Evolutionary conservation across 805 yeast genomes (phyloP).

Genomic region (Ogataea ganodermae): DNA sequence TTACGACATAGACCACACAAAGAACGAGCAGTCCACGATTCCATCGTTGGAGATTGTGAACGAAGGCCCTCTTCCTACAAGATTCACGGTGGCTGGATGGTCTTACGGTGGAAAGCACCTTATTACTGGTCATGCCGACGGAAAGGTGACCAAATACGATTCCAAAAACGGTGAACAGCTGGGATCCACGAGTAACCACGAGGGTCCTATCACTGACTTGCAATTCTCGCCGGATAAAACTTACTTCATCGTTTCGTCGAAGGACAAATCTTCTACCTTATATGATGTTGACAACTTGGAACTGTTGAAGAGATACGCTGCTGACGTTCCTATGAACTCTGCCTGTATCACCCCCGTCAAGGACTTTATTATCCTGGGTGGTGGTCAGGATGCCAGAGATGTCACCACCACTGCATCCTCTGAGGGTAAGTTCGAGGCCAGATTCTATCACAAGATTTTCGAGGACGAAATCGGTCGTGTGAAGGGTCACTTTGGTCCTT

Average conservation of each 20-base stretch:
- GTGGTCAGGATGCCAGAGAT: constrained; percentile 99
- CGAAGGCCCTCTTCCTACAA: constrained; percentile 50
- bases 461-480: constrained; percentile 96
- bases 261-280: constrained; percentile 82
- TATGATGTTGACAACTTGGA: constrained; percentile 77
- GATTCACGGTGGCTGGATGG: constrained; percentile 86
- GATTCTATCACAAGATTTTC: constrained; percentile 92
- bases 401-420: constrained; percentile 94
- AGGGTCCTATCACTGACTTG: constrained; percentile 77
- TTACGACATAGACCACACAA: constrained; percentile 55
- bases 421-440: constrained; percentile 96
- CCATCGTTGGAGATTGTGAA: constrained; percentile 59
- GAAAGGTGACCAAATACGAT: constrained; percentile 78
- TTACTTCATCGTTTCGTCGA: constrained; percentile 89
- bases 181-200: constrained; percentile 65
- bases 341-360: constrained; percentile 93
- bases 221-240: constrained; percentile 87
- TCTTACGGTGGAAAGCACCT: constrained; percentile 71
- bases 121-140: constrained; percentile 87
- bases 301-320: constrained; percentile 69
- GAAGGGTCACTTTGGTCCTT: constrained; percentile 98
- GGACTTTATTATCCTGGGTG: constrained; percentile 91
- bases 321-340: constrained; percentile 93
- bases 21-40: constrained; percentile 47
- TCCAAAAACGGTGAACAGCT: constrained; percentile 72